phyloP scores from a whole-genome alignment of 2,329 filamentous ascomycete genomes.

The Mariannaea sp. region DNA sequence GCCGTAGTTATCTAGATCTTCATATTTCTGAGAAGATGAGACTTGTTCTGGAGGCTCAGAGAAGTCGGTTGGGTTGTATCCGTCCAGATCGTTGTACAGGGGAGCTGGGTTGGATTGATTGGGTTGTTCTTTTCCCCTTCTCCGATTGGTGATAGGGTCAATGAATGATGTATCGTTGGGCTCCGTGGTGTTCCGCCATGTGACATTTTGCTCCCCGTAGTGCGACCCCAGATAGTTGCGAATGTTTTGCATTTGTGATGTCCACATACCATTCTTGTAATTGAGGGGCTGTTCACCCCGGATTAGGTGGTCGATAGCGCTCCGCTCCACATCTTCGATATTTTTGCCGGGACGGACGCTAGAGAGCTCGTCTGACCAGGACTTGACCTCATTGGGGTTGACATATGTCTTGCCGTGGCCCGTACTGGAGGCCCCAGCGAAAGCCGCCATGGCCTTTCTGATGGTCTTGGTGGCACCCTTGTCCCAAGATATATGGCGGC shows the following conservation, averaged over 20 bases:
- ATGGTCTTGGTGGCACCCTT: conserved; percentile 46
- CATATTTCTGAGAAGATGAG: conserved; percentile 38
- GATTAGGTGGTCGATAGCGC: conserved; percentile 51
- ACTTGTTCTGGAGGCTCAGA: conserved; percentile 24
- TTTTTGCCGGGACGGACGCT: conserved; percentile 48
- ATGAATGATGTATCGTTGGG: conserved; percentile 43
- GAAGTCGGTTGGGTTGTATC: conserved; percentile 43
- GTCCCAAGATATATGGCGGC: conserved; percentile 53
- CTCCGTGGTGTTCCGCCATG: conserved; percentile 35
- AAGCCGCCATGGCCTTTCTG: conserved; percentile 48
- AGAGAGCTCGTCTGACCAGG: conserved; percentile 45
- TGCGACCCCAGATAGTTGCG: conserved; percentile 41
- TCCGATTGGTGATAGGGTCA: conserved; percentile 65
- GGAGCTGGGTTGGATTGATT: conserved; percentile 26
- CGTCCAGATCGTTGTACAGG: conserved; percentile 42
- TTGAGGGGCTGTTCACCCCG: conserved; percentile 36
- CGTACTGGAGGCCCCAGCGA: conserved; percentile 45
- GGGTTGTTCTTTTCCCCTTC: conserved; percentile 41
- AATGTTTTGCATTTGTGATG: conserved; percentile 41
- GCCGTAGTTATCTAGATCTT: conserved; percentile 46
- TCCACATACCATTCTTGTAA: conserved; percentile 38
- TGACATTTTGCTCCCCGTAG: conserved; percentile 24
- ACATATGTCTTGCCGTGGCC: conserved; percentile 41
- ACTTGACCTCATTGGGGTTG: conserved; percentile 43
- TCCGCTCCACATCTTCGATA: conserved; percentile 52